Conservation (phyloP, 352 stramenopile genomes). For the Pythium angustatum region DNA sequence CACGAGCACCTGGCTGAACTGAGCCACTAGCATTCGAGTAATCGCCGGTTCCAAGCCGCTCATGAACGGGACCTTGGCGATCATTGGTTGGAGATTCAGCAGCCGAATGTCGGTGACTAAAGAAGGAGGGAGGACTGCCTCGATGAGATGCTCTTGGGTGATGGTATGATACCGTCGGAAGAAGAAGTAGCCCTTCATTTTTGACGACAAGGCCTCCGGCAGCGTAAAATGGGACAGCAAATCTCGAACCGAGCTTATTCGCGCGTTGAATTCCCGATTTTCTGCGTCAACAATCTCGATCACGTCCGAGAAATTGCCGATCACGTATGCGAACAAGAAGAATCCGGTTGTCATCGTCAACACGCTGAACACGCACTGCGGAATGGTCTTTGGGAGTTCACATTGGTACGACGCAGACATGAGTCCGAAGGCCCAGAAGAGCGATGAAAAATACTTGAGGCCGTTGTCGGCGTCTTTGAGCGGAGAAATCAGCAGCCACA, state of each 20-base stretch:
- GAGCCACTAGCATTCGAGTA: constrained; percentile 51
- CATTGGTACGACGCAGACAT: constrained; percentile 48
- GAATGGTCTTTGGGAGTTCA: constrained; percentile 38
- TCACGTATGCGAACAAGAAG: constrained; percentile 54
- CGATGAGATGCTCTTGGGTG: constrained; percentile 51
- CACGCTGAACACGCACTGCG: constrained; percentile 43
- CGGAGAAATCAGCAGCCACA: constrained; percentile 36
- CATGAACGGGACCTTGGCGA: constrained; percentile 58
- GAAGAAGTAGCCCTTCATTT: constrained; percentile 55
- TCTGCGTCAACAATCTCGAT: constrained; percentile 52
- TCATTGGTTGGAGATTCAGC: constrained; percentile 51
- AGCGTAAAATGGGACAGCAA: constrained; percentile 47
- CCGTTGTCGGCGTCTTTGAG: constrained; percentile 26
- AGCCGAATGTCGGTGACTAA: constrained; percentile 58
- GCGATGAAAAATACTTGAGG: constrained; percentile 35
- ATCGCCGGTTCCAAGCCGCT: constrained; percentile 43
- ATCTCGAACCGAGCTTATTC: constrained; percentile 45
- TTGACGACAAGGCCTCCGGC: constrained; percentile 30
- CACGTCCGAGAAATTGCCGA: constrained; percentile 53
- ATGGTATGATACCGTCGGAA: constrained; percentile 59
- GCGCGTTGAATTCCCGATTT: constrained; percentile 55
- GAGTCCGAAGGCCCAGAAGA: constrained; percentile 49
- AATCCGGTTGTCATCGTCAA: constrained; percentile 45
- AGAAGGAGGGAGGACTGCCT: constrained; percentile 44
- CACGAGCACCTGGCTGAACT: constrained; percentile 51